Evolutionary conservation across 2,329 filamentous ascomycete species (phyloP), one percentile per base, ranked within the genome.

Genomic region (Phialophora chinensis): DNA sequence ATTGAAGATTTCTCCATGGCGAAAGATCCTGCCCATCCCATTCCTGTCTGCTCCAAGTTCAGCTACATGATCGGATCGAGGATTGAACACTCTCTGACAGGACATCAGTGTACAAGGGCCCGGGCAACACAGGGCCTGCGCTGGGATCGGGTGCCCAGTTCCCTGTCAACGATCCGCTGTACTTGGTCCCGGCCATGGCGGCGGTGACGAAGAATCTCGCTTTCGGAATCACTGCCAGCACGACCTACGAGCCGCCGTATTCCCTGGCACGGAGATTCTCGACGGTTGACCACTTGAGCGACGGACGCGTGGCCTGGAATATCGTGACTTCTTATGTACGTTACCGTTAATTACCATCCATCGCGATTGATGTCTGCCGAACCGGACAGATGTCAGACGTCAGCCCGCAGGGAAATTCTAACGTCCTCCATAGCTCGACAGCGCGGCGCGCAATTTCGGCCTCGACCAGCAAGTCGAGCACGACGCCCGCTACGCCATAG

Each of bases 181-280:
- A 77, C 64, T 74, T 75, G 29, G 76, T 84, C 12, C 76, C 82
- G 0, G 81, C 82, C 2, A 79, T 84, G 78, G 81, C 82, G 6
- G 77, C 81, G 4, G 79, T 77, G 2, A 83, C 83, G 0, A 78
- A 82, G 67, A 79, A 77, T 23, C 75, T 85, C 62, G 77, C 85
- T 0, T 91, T 91, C 67, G 88, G 88, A 0, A 86, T 91, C 1
- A 91, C 89, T 0, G 84, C 88, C 0, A 85, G 86, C 1, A 90
- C 88, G 0, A 90, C 87, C 0, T 91, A 91, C 68, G 88, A 91
- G 74, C 84, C 88, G 73, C 88, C 89, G 0, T 91, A 90, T 72
- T 85, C 89, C 69, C 78, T 91, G 14, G 88, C 89, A 0, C 77
- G 88, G 20, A 78, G 88, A n/a, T 77, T 91, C 11, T 87, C 85